Evolutionary conservation across 139 green algal genomes (phyloP).

Genomic region (Edaphochlamys debaryana): DNA sequence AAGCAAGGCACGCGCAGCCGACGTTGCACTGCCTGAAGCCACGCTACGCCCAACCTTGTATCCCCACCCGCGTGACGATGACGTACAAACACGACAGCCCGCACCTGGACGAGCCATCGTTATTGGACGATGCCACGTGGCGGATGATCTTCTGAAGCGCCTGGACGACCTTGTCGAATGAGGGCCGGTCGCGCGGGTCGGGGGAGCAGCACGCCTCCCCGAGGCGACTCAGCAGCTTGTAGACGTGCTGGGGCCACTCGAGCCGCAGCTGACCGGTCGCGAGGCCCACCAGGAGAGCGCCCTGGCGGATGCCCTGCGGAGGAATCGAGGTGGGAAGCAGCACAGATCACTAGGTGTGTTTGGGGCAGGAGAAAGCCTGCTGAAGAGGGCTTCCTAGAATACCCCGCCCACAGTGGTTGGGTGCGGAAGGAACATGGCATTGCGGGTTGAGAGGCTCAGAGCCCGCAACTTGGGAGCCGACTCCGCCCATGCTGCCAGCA

Average conservation of each 20-base stretch:
- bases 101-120: too few relatives aligned
- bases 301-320: slow-evolving; percentile 1
- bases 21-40: too few relatives aligned
- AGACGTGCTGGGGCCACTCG: slow-evolving; percentile 6
- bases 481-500: too few relatives aligned
- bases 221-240: slow-evolving; percentile 5
- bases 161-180: background rate
- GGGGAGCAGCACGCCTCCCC: slow-evolving; percentile 9
- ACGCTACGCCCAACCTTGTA: too few relatives aligned
- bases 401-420: too few relatives aligned
- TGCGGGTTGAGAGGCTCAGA: background rate
- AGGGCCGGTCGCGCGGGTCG: background rate
- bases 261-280: background rate
- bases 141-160: slow-evolving; percentile 8
- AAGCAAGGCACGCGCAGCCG: too few relatives aligned
- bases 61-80: too few relatives aligned
- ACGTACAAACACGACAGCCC: too few relatives aligned
- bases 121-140: background rate
- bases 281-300: slow-evolving; percentile 11
- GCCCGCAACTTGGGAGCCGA: too few relatives aligned
- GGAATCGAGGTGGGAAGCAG: background rate
- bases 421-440: background rate
- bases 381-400: background rate
- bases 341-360: too few relatives aligned
- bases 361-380: background rate